Conservation (phyloP, 345 rosid species). For the Heritiera littoralis region DNA sequence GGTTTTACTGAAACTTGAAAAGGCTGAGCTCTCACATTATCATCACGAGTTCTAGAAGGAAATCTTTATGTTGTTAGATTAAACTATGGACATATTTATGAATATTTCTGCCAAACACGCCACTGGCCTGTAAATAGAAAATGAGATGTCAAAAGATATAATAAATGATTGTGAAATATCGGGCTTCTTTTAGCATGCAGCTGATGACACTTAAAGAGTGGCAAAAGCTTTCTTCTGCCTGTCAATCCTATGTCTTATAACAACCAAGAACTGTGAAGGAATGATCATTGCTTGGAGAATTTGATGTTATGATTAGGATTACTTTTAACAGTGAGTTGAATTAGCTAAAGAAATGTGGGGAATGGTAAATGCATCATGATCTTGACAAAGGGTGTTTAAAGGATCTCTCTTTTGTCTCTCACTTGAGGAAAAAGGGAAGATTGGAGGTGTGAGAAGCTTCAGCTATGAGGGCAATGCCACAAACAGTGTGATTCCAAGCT, state of each 20-base stretch:
- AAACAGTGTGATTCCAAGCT: constrained; percentile 42
- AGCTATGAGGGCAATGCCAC: constrained; percentile 25
- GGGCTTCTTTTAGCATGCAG: constrained; percentile 25
- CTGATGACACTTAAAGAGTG: background rate
- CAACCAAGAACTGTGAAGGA: background rate
- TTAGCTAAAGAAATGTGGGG: background rate
- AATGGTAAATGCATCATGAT: constrained; percentile 6
- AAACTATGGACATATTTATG: background rate
- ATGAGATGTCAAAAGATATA: constrained; percentile 14
- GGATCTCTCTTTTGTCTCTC: constrained; percentile 32
- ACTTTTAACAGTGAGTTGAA: constrained; percentile 13
- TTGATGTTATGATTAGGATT: constrained; percentile 16
- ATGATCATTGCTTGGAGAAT: constrained; percentile 5
- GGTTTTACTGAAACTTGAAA: background rate
- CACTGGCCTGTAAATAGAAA: background rate
- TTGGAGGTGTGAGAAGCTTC: constrained; percentile 28
- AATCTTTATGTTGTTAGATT: too few relatives aligned
- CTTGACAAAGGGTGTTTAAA: constrained; percentile 20
- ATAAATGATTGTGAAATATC: constrained; percentile 16
- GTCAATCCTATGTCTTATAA: background rate
- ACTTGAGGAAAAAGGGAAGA: constrained; percentile 24
- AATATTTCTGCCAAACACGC: constrained; percentile 11
- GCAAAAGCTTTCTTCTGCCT: constrained; percentile 24
- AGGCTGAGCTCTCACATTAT: background rate
- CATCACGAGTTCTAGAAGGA: background rate